Percentiles rank a stretch among this genome's conserved stretches.
phyloP scores from a whole-genome alignment of 345 rosid species.

The Aethionema arabicum region DNA sequence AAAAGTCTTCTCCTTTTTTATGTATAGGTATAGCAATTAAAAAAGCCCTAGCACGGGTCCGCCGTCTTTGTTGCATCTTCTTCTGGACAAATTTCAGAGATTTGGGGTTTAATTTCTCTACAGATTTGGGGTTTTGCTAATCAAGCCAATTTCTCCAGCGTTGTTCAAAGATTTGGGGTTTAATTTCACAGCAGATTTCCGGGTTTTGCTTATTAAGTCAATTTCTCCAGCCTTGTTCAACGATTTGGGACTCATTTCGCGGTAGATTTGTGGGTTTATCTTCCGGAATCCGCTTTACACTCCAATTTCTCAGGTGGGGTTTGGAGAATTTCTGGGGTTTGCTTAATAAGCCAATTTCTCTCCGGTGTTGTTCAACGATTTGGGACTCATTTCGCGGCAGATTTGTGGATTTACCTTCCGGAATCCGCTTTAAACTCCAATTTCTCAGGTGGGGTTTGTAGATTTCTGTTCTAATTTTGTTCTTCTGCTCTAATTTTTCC shows the following conservation, averaged over 20 bases:
- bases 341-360: too few relatives aligned
- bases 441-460: too few relatives aligned
- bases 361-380: too few relatives aligned
- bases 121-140: background rate
- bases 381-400: too few relatives aligned
- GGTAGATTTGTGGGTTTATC: too few relatives aligned
- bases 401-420: too few relatives aligned
- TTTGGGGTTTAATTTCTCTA: slow-evolving; percentile 7
- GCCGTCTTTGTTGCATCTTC: slow-evolving; percentile 46
- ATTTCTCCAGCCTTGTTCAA: background rate
- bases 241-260: too few relatives aligned
- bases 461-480: slow-evolving; percentile 9
- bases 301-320: too few relatives aligned
- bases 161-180: background rate
- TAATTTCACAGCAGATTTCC: background rate
- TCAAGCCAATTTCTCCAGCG: slow-evolving; percentile 7
- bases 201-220: background rate
- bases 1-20: slow-evolving; percentile 29
- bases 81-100: background rate
- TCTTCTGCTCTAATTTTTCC: slow-evolving; percentile 12
- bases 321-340: too few relatives aligned
- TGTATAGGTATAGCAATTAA: slow-evolving; percentile 37
- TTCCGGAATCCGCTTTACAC: too few relatives aligned
- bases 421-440: too few relatives aligned
- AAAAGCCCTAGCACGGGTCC: slow-evolving; percentile 51